A percentile compares a stretch with the other conserved stretches of the same genome.
Conservation (phyloP, 805 yeast species). For the Candida sithepensis region DNA sequence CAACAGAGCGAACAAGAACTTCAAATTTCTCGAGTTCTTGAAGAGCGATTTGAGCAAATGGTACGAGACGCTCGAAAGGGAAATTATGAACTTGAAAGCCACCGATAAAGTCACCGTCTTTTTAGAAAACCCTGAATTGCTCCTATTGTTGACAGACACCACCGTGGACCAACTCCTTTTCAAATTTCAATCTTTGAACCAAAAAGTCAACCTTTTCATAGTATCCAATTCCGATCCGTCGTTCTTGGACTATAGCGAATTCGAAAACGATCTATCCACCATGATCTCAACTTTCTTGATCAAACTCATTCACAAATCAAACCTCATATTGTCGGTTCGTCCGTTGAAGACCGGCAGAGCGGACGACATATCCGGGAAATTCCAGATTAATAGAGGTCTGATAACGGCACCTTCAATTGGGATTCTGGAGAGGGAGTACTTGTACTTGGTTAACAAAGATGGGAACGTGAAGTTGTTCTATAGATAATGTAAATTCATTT, state of each 20-base stretch:
- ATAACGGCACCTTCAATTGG: slow-evolving; percentile 16
- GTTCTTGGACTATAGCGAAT: slow-evolving; percentile 18
- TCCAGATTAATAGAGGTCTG: slow-evolving; percentile 59
- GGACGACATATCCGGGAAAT: slow-evolving; percentile 72
- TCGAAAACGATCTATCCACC: slow-evolving; percentile 19
- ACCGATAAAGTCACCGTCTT: slow-evolving; percentile 16
- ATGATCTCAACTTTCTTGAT: slow-evolving; percentile 45
- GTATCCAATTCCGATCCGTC: slow-evolving; percentile 19
- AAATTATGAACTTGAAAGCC: slow-evolving; percentile 15
- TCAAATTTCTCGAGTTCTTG: slow-evolving; percentile 39
- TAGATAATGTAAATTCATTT: slow-evolving; percentile 27
- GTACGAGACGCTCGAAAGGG: slow-evolving; percentile 15
- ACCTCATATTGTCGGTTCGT: slow-evolving; percentile 50
- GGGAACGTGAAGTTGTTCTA: slow-evolving; percentile 41
- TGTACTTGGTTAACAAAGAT: slow-evolving; percentile 58
- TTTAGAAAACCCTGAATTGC: slow-evolving; percentile 28
- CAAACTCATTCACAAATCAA: slow-evolving; percentile 47
- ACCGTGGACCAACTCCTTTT: slow-evolving; percentile 12
- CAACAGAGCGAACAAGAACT: slow-evolving; percentile 25
- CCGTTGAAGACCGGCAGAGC: slow-evolving; percentile 82
- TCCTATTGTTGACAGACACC: slow-evolving; percentile 17
- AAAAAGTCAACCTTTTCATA: slow-evolving; percentile 22
- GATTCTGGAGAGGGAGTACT: slow-evolving; percentile 58
- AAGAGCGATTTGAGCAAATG: slow-evolving; percentile 30
- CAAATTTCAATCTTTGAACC: slow-evolving; percentile 16